phyloP scores from a whole-genome alignment of 108 stramenopile genomes.

The Pseudonitzschia pungens region DNA sequence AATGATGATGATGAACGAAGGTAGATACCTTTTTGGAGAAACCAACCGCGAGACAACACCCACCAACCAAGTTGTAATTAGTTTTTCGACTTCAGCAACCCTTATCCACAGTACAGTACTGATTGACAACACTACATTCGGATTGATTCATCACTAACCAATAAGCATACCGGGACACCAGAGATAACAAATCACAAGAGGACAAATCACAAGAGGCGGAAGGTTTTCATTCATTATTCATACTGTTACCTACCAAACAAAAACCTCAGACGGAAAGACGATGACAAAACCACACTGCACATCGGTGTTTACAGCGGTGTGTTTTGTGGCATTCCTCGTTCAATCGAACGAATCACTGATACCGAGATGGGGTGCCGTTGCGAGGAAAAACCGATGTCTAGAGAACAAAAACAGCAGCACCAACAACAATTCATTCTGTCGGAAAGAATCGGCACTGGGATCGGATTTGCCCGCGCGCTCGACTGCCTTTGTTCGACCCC shows the following conservation, averaged over 20 bases:
- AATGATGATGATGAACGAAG: no score
- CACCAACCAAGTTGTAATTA: no score
- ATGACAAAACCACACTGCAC: background rate
- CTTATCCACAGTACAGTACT: no score
- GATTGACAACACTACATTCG: no score
- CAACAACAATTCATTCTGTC: background rate
- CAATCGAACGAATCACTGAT: slow-evolving; percentile 5
- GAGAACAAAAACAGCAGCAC: background rate
- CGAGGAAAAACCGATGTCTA: background rate
- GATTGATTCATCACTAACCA: no score
- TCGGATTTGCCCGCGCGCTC: background rate
- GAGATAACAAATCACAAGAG: no score
- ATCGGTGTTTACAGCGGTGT: background rate
- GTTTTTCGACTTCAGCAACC: no score
- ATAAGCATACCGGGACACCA: no score
- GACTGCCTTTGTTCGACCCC: slow-evolving; percentile 3
- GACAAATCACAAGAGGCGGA: no score
- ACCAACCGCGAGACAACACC: no score
- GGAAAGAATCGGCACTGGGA: background rate
- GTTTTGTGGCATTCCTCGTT: slow-evolving; percentile 7
- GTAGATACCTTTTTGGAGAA: no score
- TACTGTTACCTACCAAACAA: background rate
- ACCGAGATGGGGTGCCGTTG: background rate
- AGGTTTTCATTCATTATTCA: background rate
- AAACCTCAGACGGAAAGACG: background rate